Evolutionary conservation across 495 filamentous ascomycete species (phyloP).

Genomic region (Annulohypoxylon nitens): DNA sequence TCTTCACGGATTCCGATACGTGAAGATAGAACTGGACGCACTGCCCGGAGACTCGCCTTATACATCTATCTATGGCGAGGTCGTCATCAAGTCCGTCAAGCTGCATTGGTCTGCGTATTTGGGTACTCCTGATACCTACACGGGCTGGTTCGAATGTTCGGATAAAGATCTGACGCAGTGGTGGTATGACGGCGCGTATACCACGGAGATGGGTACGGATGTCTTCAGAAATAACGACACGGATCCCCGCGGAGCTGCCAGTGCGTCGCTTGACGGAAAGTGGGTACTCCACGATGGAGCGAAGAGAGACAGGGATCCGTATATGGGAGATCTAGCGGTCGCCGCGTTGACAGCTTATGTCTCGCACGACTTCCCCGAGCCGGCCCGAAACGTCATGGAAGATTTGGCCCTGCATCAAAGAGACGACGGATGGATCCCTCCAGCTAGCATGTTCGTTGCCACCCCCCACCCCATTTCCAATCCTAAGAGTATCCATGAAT

Average conservation of each 20-base stretch:
- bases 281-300: conserved; percentile 62
- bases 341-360: conserved; percentile 59
- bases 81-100: conserved; percentile 53
- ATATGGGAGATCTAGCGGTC: conserved; percentile 63
- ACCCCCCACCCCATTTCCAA: neutral
- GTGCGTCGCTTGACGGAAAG: conserved; percentile 56
- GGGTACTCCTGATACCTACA: conserved; percentile 60
- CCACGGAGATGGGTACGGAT: conserved; percentile 59
- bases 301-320: conserved; percentile 64
- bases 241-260: conserved; percentile 54
- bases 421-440: conserved; percentile 65
- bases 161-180: conserved; percentile 61
- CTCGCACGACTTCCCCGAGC: conserved; percentile 56
- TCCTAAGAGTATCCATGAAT: too few species aligned
- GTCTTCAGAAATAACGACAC: conserved; percentile 63
- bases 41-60: conserved; percentile 56
- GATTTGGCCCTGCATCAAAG: conserved; percentile 62
- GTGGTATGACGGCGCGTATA: conserved; percentile 64
- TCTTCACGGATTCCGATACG: conserved; percentile 63
- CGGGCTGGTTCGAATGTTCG: conserved; percentile 63
- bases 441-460: conserved; percentile 60
- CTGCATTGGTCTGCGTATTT: conserved; percentile 58
- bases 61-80: conserved; percentile 54
- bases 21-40: conserved; percentile 61
- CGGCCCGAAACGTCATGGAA: conserved; percentile 57